These are phyloP conservation scores for Chaetoscypha palmicola DNA, from an alignment of 2,329 filamentous ascomycete genomes.

Conservation along the genomic window DNA sequence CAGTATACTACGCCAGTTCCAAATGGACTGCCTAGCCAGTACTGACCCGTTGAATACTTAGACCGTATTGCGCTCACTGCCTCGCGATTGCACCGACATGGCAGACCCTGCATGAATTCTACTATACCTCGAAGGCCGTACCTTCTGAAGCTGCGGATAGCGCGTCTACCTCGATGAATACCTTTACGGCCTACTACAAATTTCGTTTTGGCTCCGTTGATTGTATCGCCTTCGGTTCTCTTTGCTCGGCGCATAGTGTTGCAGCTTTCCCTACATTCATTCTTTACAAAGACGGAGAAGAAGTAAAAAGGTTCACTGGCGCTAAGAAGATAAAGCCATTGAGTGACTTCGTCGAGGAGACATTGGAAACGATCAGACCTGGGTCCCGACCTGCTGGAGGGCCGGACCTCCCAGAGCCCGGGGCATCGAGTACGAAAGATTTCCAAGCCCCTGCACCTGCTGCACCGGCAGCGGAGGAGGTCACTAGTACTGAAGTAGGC, in stretches of 20 bases:
- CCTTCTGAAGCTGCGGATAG: slow-evolving; percentile 29
- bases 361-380: slow-evolving; percentile 70
- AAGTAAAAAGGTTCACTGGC: slow-evolving; percentile 57
- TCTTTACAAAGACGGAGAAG: slow-evolving; percentile 72
- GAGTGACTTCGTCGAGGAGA: slow-evolving; percentile 65
- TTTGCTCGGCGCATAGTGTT: slow-evolving; percentile 64
- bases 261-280: slow-evolving; percentile 67
- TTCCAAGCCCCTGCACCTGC: slow-evolving; percentile 16
- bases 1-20: slow-evolving; percentile 7
- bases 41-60: too few species aligned
- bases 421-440: slow-evolving; percentile 41
- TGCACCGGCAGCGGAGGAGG: slow-evolving; percentile 9
- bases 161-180: slow-evolving; percentile 41
- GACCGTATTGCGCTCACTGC: slow-evolving; percentile 30
- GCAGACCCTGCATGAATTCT: slow-evolving; percentile 93
- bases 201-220: slow-evolving; percentile 84
- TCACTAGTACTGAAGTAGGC: slow-evolving; percentile 10
- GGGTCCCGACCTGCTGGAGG: slow-evolving; percentile 61
- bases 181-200: slow-evolving; percentile 76
- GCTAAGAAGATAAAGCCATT: slow-evolving; percentile 59
- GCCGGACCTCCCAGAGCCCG: slow-evolving; percentile 60
- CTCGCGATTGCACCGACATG: slow-evolving; percentile 66
- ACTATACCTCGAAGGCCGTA: slow-evolving; percentile 68
- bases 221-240: slow-evolving; percentile 74
- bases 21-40: too few species aligned